Base-by-base conservation (phyloP, 192 early-diverging fungal species). In the Linnemannia schmuckeri region DNA sequence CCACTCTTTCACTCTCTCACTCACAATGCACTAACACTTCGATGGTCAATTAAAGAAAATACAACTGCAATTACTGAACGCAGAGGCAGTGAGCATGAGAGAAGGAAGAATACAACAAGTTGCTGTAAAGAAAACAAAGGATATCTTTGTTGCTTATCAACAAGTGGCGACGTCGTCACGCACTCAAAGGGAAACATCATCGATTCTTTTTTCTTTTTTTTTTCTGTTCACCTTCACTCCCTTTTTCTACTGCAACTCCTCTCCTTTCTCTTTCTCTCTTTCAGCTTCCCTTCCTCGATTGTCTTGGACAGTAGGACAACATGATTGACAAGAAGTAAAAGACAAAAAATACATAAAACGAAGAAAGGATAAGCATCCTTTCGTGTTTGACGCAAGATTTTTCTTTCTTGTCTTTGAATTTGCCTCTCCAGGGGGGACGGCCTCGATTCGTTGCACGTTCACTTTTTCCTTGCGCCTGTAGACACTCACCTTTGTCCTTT, bases 301-400 rank as follows among this genome's bases (percentile, higher is more conserved):
- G 17, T 57, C 54, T 75, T 75, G 9, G 27, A 42, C 38, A 71
- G 22, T 22, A 47, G 35, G 52, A 44, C 22, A 44, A 30, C 27
- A 30, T 4, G 22, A 33, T 24, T 1, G 74, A 55, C 13, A 13
- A 27, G 9, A n/a, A n/a, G 52, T 38, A 40, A 4, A 35, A 10
- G 75, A 52, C 27, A 40, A 71, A 35, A 44, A 54, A 68, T 9
- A 46, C 24, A 3, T 1, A 30, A 66, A 3, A 9, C n/a, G 30
- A 15, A 35, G 20, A 52, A 52, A 22, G 6, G 49, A 22, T 52
- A 6, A 22, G 49, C 49, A 52, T 5, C 49, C 49, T 22, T 22
- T 66, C 61, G 61, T 66, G 61, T 66, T 66, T 66, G 61, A 66
- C 61, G 61, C 61, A 66, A 66, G 10, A 30, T 33, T 66, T 33